Conservation (phyloP, 2,329 filamentous ascomycete species). For the Magnaporthiopsis rhizophila region DNA sequence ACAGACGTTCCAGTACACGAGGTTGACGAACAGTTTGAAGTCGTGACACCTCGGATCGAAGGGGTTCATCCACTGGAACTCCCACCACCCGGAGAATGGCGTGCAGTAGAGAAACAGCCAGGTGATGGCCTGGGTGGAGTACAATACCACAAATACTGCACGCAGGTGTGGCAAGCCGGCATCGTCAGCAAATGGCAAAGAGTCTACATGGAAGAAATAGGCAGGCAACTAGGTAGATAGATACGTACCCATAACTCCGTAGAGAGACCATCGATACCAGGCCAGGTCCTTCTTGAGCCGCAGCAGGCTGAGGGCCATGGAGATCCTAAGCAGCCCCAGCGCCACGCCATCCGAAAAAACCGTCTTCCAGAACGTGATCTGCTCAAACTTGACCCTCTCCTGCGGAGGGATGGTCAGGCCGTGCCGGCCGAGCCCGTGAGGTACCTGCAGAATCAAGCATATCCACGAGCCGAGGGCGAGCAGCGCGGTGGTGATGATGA, state of each 20-base stretch:
- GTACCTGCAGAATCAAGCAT: slow-evolving; percentile 17
- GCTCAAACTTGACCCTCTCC: slow-evolving; percentile 15
- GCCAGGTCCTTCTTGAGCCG: slow-evolving; percentile 14
- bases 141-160: slow-evolving; percentile 8
- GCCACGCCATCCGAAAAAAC: slow-evolving; percentile 16
- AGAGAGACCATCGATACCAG: slow-evolving; percentile 17
- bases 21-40: slow-evolving; percentile 15
- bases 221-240: no score
- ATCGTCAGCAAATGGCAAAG: neutral
- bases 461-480: slow-evolving; percentile 16
- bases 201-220: neutral
- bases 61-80: slow-evolving; percentile 18
- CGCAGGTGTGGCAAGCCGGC: neutral
- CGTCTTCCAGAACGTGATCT: slow-evolving; percentile 17
- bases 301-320: slow-evolving; percentile 16
- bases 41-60: slow-evolving; percentile 15
- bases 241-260: slow-evolving; percentile 15
- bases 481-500: slow-evolving; percentile 4
- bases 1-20: slow-evolving; percentile 15
- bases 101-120: slow-evolving; percentile 19
- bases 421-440: slow-evolving; percentile 17
- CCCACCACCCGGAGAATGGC: slow-evolving; percentile 18
- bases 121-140: slow-evolving; percentile 15
- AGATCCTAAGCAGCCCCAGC: slow-evolving; percentile 16
- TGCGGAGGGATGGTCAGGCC: slow-evolving; percentile 9